Base-by-base conservation (phyloP, 1,284 basidiomycete genomes). In the Puccinia triticina region DNA sequence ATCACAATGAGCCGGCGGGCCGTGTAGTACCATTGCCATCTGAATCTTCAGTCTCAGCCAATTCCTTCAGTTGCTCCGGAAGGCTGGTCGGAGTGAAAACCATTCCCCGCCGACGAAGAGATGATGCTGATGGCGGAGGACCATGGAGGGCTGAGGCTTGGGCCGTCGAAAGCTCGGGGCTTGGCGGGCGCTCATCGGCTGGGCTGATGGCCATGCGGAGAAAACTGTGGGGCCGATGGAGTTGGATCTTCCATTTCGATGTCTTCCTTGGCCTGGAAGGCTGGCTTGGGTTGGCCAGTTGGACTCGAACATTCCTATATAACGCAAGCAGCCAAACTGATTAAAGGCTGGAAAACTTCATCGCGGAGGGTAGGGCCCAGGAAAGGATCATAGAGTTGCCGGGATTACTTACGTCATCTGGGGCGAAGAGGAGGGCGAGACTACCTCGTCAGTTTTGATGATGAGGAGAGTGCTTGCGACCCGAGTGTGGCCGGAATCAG, bases 401-500 rank as follows among this genome's bases (percentile, higher is more conserved):
- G 10, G 10, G 2, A 16, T 50, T 29, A 73, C 71, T 73, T 40
- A 73, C 71, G 14, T 21, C 48, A 73, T 55, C 32, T 37, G 48
- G 34, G 46, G 50, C 29, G 29, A 23, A 5, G 71, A 40, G 5
- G 34, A 53, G 23, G 71, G 32, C 32, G 7, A 23, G 29, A 40
- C 37, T 40, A 66, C 16, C 26, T 11, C 66, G 4, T n/a, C 26
- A 55, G 71, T 37, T 29, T 73, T 73, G 71, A 55, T 73, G 34
- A 55, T 29, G 1, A 73, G 48, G 8, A 55, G 48, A 73, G 48
- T 16, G 32, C 50, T 73, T 53, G 48, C 50, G 43, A 69, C 29
- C 66, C 66, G 66, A 14, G 66, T 69, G 66, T 3, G 5, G 23
- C 48, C 66, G n/a, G 66, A 69, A 18, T 69, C 66, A 16, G 66